Evolutionary conservation across 2,329 filamentous ascomycete genomes (phyloP).

Genomic region (Pochonia chlamydosporia): DNA sequence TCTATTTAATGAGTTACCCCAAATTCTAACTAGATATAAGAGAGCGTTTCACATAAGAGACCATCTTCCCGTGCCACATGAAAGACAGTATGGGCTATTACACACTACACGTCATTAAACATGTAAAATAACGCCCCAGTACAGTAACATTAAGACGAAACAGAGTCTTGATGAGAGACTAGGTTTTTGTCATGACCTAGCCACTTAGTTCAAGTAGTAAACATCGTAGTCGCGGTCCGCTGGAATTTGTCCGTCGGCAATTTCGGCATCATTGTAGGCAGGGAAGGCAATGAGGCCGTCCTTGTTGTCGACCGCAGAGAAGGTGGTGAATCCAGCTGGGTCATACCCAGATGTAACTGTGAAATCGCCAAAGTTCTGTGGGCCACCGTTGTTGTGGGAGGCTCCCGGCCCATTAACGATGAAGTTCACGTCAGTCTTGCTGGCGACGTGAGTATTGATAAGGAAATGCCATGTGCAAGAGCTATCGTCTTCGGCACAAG

Average conservation of each 20-base stretch:
- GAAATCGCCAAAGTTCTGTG: constrained; percentile 40
- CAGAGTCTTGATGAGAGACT: no score
- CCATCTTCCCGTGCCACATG: no score
- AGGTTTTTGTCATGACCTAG: no score
- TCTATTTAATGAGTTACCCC: no score
- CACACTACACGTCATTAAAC: no score
- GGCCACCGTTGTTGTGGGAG: constrained; percentile 32
- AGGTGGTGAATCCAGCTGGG: constrained; percentile 43
- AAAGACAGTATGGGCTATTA: no score
- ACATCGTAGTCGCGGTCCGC: background rate
- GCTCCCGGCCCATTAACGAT: constrained; percentile 27
- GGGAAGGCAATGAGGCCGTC: constrained; percentile 43
- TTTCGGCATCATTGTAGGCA: constrained; percentile 46
- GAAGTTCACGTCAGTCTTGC: constrained; percentile 31
- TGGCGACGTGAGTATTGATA: constrained; percentile 31
- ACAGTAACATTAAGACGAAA: no score
- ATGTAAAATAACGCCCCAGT: no score
- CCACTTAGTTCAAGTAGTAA: background rate
- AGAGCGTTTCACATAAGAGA: no score
- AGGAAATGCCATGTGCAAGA: constrained; percentile 39
- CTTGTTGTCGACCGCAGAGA: constrained; percentile 39
- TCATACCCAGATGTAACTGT: constrained; percentile 35
- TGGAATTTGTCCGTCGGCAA: constrained; percentile 37
- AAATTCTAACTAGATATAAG: no score
- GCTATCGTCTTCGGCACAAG: constrained; percentile 32